Evolutionary conservation across 108 stramenopile species (phyloP), one percentile per base, ranked within the genome.

Genomic region (Mayamaea pseudoterrestris): DNA sequence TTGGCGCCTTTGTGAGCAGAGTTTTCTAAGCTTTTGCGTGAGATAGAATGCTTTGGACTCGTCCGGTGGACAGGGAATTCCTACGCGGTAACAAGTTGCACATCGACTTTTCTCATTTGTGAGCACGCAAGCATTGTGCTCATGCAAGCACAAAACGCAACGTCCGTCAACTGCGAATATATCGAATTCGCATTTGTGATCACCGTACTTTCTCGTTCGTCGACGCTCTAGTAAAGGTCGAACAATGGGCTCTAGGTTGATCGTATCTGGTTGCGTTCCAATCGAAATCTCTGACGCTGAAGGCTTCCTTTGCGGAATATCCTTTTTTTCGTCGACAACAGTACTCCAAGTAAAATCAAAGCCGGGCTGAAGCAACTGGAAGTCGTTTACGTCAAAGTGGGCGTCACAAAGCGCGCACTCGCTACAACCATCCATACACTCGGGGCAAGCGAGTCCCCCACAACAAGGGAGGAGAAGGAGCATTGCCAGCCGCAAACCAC

Each of bases 301-400:
- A n/a, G n/a, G n/a, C n/a, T n/a, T n/a, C n/a, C n/a, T n/a, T n/a
- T n/a, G n/a, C n/a, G n/a, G n/a, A n/a, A n/a, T n/a, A n/a, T n/a
- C n/a, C n/a, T n/a, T n/a, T n/a, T n/a, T n/a, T n/a, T n/a, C n/a
- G n/a, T 39, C 13, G 4, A 44, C 4, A 23, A 18, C 20, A 18
- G 37, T 18, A 18, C 37, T 27, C 67, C 61, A 64, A 6, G 50
- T 34, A n/a, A 54, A 42, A 5, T 26, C 43, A 35, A 79, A 45
- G 20, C 87, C 87, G 0, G 87, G 87, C 50, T 89, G 87, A 4
- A 90, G 65, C 8, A 58, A 41, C 44, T 91, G 90, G 57, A 92
- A 82, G 9, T 76, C 61, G 61, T 92, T 83, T 14, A 78, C 65
- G 52, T 87, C 80, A 58, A 82, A 92, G 2, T 25, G 22, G 30